These are phyloP conservation scores for Colletotrichum cuscutae DNA, from an alignment of 2,329 filamentous ascomycete species.

Conservation along the genomic window DNA sequence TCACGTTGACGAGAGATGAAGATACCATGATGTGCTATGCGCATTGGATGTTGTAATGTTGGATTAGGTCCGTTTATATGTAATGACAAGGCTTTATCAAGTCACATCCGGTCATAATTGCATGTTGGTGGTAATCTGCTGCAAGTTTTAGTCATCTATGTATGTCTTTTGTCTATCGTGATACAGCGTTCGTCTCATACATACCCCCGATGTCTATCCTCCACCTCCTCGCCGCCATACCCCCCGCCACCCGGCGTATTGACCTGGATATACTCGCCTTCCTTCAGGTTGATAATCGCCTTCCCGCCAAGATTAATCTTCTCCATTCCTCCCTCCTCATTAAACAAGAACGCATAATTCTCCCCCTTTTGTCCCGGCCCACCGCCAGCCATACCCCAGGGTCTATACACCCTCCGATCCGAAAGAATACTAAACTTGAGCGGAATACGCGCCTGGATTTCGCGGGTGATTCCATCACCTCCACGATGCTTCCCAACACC, in stretches of 20 bases:
- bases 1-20: slow-evolving; percentile 13
- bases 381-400: slow-evolving; percentile 48
- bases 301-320: slow-evolving; percentile 46
- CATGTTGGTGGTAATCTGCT: neutral
- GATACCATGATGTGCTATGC: slow-evolving; percentile 1
- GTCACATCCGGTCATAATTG: neutral
- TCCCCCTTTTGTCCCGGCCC: slow-evolving; percentile 39
- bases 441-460: slow-evolving; percentile 47
- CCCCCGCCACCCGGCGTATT: slow-evolving; percentile 49
- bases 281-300: slow-evolving; percentile 42
- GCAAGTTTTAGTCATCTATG: neutral
- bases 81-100: slow-evolving; percentile 17
- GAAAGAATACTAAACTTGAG: slow-evolving; percentile 48
- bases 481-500: slow-evolving; percentile 44
- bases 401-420: slow-evolving; percentile 46
- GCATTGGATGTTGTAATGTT: neutral
- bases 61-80: neutral
- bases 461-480: slow-evolving; percentile 47
- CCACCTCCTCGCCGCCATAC: slow-evolving; percentile 34
- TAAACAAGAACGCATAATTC: slow-evolving; percentile 43
- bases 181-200: neutral
- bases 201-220: slow-evolving; percentile 28
- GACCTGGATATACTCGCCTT: slow-evolving; percentile 48
- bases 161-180: neutral
- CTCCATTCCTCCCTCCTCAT: slow-evolving; percentile 40